Conservation (phyloP, 2,329 filamentous ascomycete genomes). For the Aspergillus ruber region DNA sequence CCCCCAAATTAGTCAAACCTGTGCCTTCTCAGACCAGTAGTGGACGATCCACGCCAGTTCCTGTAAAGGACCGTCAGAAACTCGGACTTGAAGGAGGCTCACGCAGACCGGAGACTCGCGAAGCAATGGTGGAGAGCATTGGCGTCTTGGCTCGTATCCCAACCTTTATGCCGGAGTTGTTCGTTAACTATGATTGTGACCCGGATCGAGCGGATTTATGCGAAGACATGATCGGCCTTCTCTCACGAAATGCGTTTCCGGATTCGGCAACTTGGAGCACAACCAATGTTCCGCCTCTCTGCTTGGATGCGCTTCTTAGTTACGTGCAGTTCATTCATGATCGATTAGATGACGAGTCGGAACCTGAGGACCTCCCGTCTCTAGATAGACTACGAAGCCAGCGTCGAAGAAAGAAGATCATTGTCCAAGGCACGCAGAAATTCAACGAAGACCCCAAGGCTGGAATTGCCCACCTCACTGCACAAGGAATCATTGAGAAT, state of each 20-base stretch:
- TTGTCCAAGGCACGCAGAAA: conserved; percentile 78
- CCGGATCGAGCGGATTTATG: conserved; percentile 85
- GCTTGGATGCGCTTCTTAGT: conserved; percentile 81
- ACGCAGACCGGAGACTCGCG: conserved; percentile 86
- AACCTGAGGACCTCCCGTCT: conserved; percentile 60
- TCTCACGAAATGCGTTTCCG: conserved; percentile 90
- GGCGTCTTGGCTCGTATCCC: conserved; percentile 88
- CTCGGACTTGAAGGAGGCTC: conserved; percentile 86
- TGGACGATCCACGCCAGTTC: conserved; percentile 81
- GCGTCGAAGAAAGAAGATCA: conserved; percentile 74
- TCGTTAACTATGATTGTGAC: conserved; percentile 97
- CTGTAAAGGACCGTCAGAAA: conserved; percentile 85
- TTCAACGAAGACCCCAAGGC: conserved; percentile 94
- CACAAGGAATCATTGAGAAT: conserved; percentile 77
- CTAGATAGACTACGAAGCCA: conserved; percentile 61
- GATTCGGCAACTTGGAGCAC: conserved; percentile 99
- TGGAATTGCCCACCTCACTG: conserved; percentile 77
- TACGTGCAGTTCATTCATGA: conserved; percentile 91
- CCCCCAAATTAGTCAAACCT: conserved; percentile 79
- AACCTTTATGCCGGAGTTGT: conserved; percentile 89
- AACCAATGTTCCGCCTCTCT: conserved; percentile 91
- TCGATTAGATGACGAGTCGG: conserved; percentile 65
- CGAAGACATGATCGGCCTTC: conserved; percentile 86
- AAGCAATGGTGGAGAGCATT: conserved; percentile 97
- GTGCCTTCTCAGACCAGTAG: conserved; percentile 67